These are phyloP conservation scores for Amaranthus hypochondriacus DNA, from an alignment of 148 eudicot species.

Conservation along the genomic window DNA sequence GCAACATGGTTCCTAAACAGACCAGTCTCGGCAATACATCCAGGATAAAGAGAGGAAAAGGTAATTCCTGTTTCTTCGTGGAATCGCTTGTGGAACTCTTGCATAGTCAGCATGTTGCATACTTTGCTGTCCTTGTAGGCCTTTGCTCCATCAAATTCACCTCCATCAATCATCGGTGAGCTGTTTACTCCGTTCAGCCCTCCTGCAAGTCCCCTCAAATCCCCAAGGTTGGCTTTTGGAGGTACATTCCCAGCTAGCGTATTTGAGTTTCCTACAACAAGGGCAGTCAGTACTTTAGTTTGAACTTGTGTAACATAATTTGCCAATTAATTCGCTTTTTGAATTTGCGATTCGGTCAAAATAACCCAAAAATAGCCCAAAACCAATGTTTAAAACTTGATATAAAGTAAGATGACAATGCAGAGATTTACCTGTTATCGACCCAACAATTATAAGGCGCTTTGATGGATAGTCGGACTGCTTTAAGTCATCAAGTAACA, in stretches of 20 bases:
- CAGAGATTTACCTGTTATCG: conserved; percentile 35
- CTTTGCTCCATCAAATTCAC: conserved; percentile 89
- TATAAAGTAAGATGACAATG: not conserved
- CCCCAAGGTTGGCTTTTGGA: conserved; percentile 90
- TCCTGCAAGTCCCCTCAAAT: conserved; percentile 71
- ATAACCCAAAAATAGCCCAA: too few species aligned
- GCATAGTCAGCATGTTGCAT: conserved; percentile 98
- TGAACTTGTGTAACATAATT: not conserved
- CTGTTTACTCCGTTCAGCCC: conserved; percentile 65
- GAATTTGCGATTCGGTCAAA: too few species aligned
- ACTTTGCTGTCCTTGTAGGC: conserved; percentile 97
- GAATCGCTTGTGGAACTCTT: conserved; percentile 77
- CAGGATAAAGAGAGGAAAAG: conserved; percentile 92
- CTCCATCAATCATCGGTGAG: conserved; percentile 91
- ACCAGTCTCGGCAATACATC: conserved; percentile 93
- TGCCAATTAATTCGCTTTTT: not conserved
- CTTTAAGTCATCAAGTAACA: conserved; percentile 45
- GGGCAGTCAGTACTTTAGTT: too few species aligned
- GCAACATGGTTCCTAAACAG: conserved; percentile 77
- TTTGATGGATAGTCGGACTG: conserved; percentile 44
- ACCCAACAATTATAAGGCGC: conserved; percentile 47
- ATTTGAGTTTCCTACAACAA: conserved; percentile 69
- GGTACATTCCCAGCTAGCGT: conserved; percentile 94
- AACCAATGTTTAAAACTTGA: not conserved
- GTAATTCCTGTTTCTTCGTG: conserved; percentile 81